Conservation (phyloP, 2,329 filamentous ascomycete species). For the Biscogniauxia sp. region DNA sequence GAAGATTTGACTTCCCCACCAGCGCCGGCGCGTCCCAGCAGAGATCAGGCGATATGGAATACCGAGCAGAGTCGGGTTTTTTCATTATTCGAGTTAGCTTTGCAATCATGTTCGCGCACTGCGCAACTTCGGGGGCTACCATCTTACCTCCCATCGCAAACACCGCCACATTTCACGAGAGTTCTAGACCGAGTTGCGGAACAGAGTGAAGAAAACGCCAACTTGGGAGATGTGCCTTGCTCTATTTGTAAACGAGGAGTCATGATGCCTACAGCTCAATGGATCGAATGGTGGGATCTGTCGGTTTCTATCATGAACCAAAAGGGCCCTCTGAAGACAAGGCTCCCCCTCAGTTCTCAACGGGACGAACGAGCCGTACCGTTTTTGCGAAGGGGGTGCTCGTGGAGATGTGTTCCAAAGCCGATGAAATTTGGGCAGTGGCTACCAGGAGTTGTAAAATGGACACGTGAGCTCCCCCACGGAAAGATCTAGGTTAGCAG, state of each 20-base stretch:
- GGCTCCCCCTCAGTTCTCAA: slow-evolving; percentile 3
- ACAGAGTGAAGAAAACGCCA: slow-evolving; percentile 40
- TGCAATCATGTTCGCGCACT: slow-evolving; percentile 45
- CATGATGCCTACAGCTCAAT: slow-evolving; percentile 52
- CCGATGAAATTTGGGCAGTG: slow-evolving; percentile 9
- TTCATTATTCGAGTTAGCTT: slow-evolving; percentile 50
- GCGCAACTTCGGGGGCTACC: slow-evolving; percentile 42
- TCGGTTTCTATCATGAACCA: slow-evolving; percentile 3
- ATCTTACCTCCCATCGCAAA: slow-evolving; percentile 41
- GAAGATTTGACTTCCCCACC: slow-evolving; percentile 23
- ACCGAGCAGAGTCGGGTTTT: slow-evolving; percentile 37
- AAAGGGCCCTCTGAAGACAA: background rate
- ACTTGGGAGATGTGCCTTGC: slow-evolving; percentile 48
- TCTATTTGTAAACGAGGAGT: slow-evolving; percentile 49
- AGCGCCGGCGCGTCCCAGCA: slow-evolving; percentile 9
- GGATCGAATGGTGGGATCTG: slow-evolving; percentile 62
- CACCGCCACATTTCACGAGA: slow-evolving; percentile 38
- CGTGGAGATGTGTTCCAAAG: slow-evolving; percentile 47
- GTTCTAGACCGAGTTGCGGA: slow-evolving; percentile 39
- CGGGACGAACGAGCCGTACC: slow-evolving; percentile 19
- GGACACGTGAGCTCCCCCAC: background rate
- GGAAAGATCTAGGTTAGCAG: background rate
- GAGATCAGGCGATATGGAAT: background rate
- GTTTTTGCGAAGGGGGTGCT: slow-evolving; percentile 37
- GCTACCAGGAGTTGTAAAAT: slow-evolving; percentile 12